Conservation (phyloP, 1,284 basidiomycete genomes). For the Naganishia sp. region DNA sequence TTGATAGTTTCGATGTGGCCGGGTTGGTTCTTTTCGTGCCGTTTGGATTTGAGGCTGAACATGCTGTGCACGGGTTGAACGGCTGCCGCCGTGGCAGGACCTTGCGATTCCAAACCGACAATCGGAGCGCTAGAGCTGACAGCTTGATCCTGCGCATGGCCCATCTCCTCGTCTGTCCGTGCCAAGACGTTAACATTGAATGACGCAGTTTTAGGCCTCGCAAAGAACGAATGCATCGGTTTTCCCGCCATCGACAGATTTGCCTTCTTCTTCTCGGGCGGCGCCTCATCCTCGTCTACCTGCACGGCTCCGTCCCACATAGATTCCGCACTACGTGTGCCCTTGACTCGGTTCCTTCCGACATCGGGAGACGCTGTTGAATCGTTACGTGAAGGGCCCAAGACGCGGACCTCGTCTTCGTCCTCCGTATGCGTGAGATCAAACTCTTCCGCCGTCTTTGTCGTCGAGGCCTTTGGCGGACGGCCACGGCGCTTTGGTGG, state of each 20-base stretch:
- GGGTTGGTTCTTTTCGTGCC: neutral
- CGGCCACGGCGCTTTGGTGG: constrained; percentile 6
- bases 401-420: constrained; percentile 15
- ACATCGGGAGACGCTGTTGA: neutral
- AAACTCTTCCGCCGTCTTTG: constrained; percentile 5
- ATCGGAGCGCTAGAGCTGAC: neutral
- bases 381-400: constrained; percentile 15
- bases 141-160: neutral
- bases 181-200: neutral
- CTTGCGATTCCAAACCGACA: too few species aligned
- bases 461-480: neutral
- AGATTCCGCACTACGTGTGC: neutral
- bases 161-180: neutral
- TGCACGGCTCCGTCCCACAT: neutral
- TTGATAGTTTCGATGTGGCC: constrained; percentile 3
- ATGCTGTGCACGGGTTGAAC: neutral
- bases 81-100: neutral
- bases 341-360: neutral
- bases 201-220: neutral
- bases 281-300: constrained; percentile 8
- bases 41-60: constrained; percentile 11
- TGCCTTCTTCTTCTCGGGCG: neutral
- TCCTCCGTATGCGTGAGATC: constrained; percentile 13
- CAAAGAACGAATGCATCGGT: constrained; percentile 23
- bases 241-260: constrained; percentile 13